Percentiles rank a stretch among this genome's conserved stretches.
Conservation (phyloP, 371 early-diverging fungal genomes). For the Mortierella sp. region DNA sequence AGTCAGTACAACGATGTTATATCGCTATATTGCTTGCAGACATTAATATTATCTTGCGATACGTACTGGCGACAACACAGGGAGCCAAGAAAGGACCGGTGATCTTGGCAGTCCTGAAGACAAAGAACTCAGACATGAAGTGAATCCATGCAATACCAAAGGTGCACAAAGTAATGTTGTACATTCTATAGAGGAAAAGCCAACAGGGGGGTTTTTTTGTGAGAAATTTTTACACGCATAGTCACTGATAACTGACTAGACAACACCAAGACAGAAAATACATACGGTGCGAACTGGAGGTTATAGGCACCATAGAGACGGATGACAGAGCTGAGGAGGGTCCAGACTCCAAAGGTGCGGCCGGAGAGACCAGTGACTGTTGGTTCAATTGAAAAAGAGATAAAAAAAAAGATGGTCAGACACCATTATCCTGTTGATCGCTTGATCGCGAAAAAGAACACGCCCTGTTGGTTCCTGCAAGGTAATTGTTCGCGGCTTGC, state of each 20-base stretch:
- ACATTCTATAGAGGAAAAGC: conserved; percentile 63
- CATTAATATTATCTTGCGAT: neutral
- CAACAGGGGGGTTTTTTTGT: neutral
- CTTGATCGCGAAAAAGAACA: neutral
- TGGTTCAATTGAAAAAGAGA: neutral
- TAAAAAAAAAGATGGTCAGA: neutral
- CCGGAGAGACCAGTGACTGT: conserved; percentile 79
- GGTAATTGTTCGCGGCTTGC: no score
- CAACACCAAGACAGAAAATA: conserved; percentile 7
- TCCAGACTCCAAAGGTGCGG: conserved; percentile 87
- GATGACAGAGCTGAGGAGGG: conserved; percentile 78
- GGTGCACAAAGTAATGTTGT: conserved; percentile 78
- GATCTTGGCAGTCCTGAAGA: conserved; percentile 78
- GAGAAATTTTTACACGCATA: no score
- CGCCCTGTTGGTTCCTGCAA: no score
- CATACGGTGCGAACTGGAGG: conserved; percentile 76
- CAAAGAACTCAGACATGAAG: conserved; percentile 76
- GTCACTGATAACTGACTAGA: neutral
- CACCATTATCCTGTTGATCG: neutral
- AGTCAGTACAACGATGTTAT: no score
- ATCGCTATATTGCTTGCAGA: neutral
- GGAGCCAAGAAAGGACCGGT: conserved; percentile 76
- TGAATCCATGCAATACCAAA: conserved; percentile 79
- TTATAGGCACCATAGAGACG: conserved; percentile 85
- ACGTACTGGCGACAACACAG: conserved; percentile 76